A percentile compares a stretch with the other conserved stretches of the same genome.
phyloP scores from a whole-genome alignment of 805 yeast genomes.

The Tetrapisispora fleetii region DNA sequence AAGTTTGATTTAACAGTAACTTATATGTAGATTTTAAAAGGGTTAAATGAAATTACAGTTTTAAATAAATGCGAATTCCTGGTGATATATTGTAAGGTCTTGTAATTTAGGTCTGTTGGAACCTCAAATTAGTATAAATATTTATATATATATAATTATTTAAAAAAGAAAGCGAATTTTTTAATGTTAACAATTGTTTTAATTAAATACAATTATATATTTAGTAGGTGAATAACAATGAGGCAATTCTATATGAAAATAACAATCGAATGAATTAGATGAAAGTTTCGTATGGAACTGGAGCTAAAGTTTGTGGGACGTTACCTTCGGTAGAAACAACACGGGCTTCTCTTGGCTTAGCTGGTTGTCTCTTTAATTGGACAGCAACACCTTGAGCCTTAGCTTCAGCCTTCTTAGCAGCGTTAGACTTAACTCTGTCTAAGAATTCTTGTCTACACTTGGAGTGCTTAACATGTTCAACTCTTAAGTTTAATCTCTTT shows the following conservation, averaged over 20 bases:
- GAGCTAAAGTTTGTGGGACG: constrained; percentile 95
- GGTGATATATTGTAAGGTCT: too few species aligned
- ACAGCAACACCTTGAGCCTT: constrained; percentile 88
- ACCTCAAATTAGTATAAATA: too few species aligned
- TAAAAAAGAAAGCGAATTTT: neutral
- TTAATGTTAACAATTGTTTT: constrained; percentile 4
- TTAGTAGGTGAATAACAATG: constrained; percentile 1
- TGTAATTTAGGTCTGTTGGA: too few species aligned
- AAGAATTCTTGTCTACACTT: constrained; percentile 99
- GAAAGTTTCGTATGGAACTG: constrained; percentile 99
- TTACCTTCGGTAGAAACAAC: constrained; percentile 71
- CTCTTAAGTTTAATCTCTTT: constrained; percentile 97
- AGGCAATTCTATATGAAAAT: constrained; percentile 3
- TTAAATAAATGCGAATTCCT: too few species aligned
- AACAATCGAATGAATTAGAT: constrained; percentile 47
- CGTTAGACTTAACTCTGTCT: constrained; percentile 96
- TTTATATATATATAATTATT: too few species aligned
- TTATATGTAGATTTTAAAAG: too few species aligned
- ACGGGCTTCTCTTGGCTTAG: constrained; percentile 90
- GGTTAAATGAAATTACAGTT: too few species aligned
- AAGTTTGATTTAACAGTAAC: too few species aligned
- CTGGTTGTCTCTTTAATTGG: constrained; percentile 96
- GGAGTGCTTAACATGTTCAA: constrained; percentile 99
- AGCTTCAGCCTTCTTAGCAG: constrained; percentile 88
- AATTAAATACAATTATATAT: constrained; percentile 5